Conservation (phyloP, 495 filamentous ascomycete genomes). For the Penicillium antarcticum region DNA sequence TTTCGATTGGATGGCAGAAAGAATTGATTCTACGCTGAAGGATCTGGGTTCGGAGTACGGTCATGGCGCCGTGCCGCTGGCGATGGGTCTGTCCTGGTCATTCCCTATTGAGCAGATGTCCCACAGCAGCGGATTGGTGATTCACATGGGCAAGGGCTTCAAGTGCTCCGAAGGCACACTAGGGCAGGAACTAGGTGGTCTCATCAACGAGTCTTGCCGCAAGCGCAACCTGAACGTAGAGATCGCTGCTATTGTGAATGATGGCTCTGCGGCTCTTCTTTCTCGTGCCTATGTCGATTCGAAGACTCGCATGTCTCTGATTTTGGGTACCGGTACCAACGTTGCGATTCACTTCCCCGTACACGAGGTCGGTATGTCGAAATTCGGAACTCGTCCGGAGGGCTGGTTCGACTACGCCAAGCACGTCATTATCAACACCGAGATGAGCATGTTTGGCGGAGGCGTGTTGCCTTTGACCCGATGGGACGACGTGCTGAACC, state of each 20-base stretch:
- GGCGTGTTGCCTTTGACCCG: constrained; percentile 63
- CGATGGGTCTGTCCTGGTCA: constrained; percentile 65
- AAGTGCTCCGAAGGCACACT: constrained; percentile 53
- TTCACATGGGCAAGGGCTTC: constrained; percentile 69
- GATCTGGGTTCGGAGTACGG: constrained; percentile 37
- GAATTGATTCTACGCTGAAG: constrained; percentile 53
- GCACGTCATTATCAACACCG: constrained; percentile 79
- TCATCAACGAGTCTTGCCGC: constrained; percentile 56
- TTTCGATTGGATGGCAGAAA: constrained; percentile 67
- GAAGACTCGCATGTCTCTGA: constrained; percentile 68
- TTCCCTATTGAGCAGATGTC: constrained; percentile 68
- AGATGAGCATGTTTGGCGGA: constrained; percentile 82
- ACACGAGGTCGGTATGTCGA: constrained; percentile 59
- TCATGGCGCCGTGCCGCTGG: constrained; percentile 37
- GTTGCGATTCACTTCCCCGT: constrained; percentile 71
- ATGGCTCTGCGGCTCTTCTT: constrained; percentile 77
- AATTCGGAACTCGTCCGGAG: constrained; percentile 45
- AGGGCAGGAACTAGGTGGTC: constrained; percentile 55
- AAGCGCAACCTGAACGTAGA: constrained; percentile 45
- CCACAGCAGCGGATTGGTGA: constrained; percentile 51
- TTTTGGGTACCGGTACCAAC: constrained; percentile 84
- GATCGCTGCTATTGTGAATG: constrained; percentile 78
- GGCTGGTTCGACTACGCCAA: constrained; percentile 48
- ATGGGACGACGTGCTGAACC: constrained; percentile 74
- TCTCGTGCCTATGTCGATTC: constrained; percentile 68